Conservation (phyloP, 208 protist species). For the Crithidia sp. region DNA sequence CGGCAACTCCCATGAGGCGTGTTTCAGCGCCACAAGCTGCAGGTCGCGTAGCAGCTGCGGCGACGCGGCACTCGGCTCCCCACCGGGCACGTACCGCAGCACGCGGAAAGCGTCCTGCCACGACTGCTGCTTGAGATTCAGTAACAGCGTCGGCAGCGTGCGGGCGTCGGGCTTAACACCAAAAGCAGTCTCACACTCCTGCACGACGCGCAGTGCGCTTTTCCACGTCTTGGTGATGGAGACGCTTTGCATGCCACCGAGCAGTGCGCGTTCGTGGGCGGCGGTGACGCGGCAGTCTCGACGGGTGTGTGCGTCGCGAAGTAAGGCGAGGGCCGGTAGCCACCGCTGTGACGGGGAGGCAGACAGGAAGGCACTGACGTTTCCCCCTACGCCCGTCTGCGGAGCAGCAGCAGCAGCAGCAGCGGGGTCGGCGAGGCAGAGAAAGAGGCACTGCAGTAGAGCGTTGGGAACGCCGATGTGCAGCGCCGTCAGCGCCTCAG, state of each 20-base stretch:
- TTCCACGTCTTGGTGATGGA: constrained; percentile 62
- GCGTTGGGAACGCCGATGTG: constrained; percentile 49
- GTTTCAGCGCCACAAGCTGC: constrained; percentile 72
- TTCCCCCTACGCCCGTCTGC: neutral
- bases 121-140: constrained; percentile 65
- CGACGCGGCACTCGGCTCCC: constrained; percentile 9
- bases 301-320: constrained; percentile 28
- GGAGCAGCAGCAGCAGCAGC: neutral
- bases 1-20: constrained; percentile 68
- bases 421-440: constrained; percentile 54
- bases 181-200: constrained; percentile 37
- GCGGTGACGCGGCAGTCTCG: constrained; percentile 48
- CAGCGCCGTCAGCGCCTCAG: constrained; percentile 32
- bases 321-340: constrained; percentile 47
- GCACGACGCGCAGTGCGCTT: constrained; percentile 47
- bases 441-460: constrained; percentile 71
- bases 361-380: constrained; percentile 19
- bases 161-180: constrained; percentile 50
- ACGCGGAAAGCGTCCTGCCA: constrained; percentile 81
- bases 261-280: constrained; percentile 58
- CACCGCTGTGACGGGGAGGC: constrained; percentile 41
- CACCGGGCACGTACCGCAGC: constrained; percentile 38
- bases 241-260: constrained; percentile 75
- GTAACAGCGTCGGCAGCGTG: constrained; percentile 53
- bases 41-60: constrained; percentile 58